A percentile compares a stretch with the other conserved stretches of the same genome.
phyloP scores from a whole-genome alignment of 208 protist genomes.

The Leishmania tropica region DNA sequence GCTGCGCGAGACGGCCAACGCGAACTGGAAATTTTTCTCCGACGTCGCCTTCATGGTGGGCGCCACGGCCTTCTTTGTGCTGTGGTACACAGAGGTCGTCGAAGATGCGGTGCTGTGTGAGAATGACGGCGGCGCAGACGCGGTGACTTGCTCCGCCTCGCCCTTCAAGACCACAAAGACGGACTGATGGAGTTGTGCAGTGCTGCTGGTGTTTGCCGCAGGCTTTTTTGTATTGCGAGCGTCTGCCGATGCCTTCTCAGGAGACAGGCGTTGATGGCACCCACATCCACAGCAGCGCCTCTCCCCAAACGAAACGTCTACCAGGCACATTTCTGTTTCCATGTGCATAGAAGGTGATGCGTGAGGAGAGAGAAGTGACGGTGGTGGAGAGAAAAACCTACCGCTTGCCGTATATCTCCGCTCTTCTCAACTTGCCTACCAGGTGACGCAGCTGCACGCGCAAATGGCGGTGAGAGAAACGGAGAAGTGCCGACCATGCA shows the following conservation, averaged over 20 bases:
- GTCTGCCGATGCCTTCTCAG: neutral
- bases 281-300: neutral
- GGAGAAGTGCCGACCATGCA: neutral
- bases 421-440: neutral
- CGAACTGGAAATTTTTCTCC: conserved; percentile 83
- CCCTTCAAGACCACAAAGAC: neutral
- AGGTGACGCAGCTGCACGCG: neutral
- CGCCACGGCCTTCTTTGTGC: conserved; percentile 43
- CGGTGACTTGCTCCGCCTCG: neutral
- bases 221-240: neutral
- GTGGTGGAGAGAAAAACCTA: no score
- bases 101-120: conserved; percentile 23
- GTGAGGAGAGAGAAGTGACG: neutral
- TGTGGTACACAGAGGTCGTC: conserved; percentile 48
- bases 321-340: neutral
- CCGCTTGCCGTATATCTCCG: neutral
- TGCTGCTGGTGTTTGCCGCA: neutral
- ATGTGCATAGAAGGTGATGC: neutral
- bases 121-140: neutral
- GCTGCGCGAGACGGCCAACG: conserved; percentile 65
- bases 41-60: conserved; percentile 48
- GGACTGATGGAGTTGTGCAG: neutral
- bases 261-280: neutral
- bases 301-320: neutral
- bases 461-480: neutral